Evolutionary conservation across 495 filamentous ascomycete genomes (phyloP), one percentile per base, ranked within the genome.

Genomic region (Aspergillus cristatus): DNA sequence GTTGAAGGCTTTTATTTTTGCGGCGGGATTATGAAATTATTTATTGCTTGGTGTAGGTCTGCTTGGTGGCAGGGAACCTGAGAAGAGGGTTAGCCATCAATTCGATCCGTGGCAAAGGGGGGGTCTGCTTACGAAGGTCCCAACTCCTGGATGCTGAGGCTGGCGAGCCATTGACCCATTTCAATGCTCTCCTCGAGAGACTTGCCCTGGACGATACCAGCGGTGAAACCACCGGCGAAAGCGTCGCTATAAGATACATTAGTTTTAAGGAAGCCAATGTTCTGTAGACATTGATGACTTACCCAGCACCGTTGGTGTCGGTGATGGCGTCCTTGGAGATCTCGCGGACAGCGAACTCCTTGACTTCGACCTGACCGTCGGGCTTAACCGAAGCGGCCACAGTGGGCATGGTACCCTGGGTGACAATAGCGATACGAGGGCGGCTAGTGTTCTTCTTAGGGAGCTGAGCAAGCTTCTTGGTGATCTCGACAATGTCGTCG

Each of bases 231-330:
- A 55, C 89, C 91, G 37, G 89, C 89, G 53, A 97, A 98, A 24
- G 93, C 91, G 61, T 98, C 91, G 62, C 88, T 80, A 42, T 32
- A 18, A n/a, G 22, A 18, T n/a, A n/a, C 34, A 11, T 26, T 30
- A 5, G 25, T 1, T 31, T 61, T 25, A 63, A 48, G 3, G 31
- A 12, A 10, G 15, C 7, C 24, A 22, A 43, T 10, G 18, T 6
- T 26, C 24, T 26, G 24, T 11, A 26, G 11, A 10, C 14, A 4
- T 1, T 3, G 18, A 14, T 30, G 28, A 68, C 74, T 60, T 61
- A 82, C 78, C 81, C 91, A 41, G 91, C 91, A 54, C 91, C 91
- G 57, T 87, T 99, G 51, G 91, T 97, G 66, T 99, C 91, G 55
- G 77, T 78, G 58, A 98, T 95, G 62, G 82, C 65, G 18, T 76